Evolutionary conservation across 1,284 basidiomycete genomes (phyloP).

Genomic region (Apiotrichum veenhuisii): DNA sequence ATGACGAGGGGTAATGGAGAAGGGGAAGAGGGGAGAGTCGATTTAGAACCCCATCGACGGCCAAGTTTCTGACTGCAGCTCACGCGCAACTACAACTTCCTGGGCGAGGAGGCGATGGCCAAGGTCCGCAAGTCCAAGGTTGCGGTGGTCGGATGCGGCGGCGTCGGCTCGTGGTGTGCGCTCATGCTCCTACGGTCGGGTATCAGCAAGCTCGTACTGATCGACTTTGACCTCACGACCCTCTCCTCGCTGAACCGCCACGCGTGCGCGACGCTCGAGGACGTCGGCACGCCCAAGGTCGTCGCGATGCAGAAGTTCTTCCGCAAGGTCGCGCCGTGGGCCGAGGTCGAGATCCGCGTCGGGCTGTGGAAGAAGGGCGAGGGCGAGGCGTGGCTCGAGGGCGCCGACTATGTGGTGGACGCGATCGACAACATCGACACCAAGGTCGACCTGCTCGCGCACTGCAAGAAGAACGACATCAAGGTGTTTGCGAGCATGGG

Average conservation of each 20-base stretch:
- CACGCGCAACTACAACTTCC: conserved; percentile 90
- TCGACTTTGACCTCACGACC: conserved; percentile 83
- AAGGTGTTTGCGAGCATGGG: conserved; percentile 97
- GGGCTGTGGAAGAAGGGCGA: conserved; percentile 77
- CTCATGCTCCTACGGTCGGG: conserved; percentile 77
- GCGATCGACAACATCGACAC: conserved; percentile 96
- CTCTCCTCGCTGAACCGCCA: conserved; percentile 90
- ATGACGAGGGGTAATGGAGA: too few species aligned
- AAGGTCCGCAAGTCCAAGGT: conserved; percentile 73
- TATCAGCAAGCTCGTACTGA: conserved; percentile 49
- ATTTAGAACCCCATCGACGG: background rate
- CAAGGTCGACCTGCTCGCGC: conserved; percentile 81
- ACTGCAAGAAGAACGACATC: conserved; percentile 70
- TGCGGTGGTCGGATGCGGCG: conserved; percentile 88
- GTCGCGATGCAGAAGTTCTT: conserved; percentile 69
- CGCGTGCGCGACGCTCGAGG: conserved; percentile 81
- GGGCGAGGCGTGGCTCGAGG: conserved; percentile 67
- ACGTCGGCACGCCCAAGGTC: conserved; percentile 95
- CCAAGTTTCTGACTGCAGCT: conserved; percentile 60
- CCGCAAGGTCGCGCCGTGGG: conserved; percentile 63
- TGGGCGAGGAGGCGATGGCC: conserved; percentile 84
- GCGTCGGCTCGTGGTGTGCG: conserved; percentile 92
- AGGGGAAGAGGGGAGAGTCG: too few species aligned
- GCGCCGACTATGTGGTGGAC: conserved; percentile 87
- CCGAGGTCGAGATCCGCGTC: conserved; percentile 67